phyloP scores from a whole-genome alignment of 1,284 basidiomycete species.

The Singerocomus inundabilis region DNA sequence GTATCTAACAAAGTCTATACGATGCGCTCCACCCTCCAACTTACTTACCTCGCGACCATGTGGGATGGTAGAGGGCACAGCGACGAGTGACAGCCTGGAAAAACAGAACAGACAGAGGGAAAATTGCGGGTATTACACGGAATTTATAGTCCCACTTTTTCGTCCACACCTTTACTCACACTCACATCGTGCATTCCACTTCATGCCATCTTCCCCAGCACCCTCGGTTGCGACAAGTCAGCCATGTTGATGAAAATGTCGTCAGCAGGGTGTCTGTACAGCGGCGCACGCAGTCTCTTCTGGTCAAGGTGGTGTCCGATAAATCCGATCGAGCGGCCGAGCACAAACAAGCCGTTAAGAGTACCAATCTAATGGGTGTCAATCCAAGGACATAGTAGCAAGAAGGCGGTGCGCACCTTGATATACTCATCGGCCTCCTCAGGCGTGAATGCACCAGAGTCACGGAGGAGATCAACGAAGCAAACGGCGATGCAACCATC shows the following conservation, averaged over 20 bases:
- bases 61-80: neutral
- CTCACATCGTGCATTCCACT: neutral
- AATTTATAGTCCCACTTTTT: conserved; percentile 8
- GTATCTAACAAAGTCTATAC: neutral
- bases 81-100: neutral
- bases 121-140: conserved; percentile 28
- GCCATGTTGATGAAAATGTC: conserved; percentile 88
- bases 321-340: conserved; percentile 97
- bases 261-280: conserved; percentile 90
- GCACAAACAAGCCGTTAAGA: conserved; percentile 95
- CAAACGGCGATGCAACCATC: conserved; percentile 98
- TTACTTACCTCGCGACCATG: neutral
- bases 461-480: conserved; percentile 94
- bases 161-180: neutral
- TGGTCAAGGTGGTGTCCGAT: conserved; percentile 95
- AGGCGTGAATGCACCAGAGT: conserved; percentile 91
- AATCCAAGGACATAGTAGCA: neutral
- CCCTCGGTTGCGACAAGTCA: conserved; percentile 73
- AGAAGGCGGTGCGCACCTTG: conserved; percentile 47
- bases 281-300: conserved; percentile 88
- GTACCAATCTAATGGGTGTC: conserved; percentile 64
- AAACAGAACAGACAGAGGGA: neutral
- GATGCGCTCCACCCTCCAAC: neutral
- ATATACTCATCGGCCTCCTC: conserved; percentile 99
- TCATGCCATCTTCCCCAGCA: conserved; percentile 58